Percentiles rank a stretch among this genome's conserved stretches.
phyloP scores from a whole-genome alignment of 805 yeast species.

The Candida ficus region DNA sequence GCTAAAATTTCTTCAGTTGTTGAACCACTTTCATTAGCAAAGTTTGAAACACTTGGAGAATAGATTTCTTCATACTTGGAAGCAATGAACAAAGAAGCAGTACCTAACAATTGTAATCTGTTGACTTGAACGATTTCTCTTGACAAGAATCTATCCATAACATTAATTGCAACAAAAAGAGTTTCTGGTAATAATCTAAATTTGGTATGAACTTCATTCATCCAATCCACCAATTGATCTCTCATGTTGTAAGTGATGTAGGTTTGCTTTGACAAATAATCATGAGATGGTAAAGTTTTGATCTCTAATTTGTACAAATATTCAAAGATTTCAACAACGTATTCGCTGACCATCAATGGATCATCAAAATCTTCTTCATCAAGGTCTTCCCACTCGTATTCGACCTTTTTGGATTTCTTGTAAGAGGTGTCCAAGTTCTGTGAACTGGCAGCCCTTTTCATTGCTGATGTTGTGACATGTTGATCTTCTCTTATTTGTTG shows the following conservation, averaged over 20 bases:
- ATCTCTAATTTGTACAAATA: conserved; percentile 70
- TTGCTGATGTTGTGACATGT: conserved; percentile 46
- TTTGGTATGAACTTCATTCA: conserved; percentile 81
- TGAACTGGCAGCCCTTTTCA: conserved; percentile 34
- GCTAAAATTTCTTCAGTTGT: conserved; percentile 78
- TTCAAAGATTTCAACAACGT: conserved; percentile 80
- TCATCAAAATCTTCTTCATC: conserved; percentile 78
- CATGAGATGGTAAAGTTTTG: conserved; percentile 57
- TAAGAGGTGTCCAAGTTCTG: conserved; percentile 12
- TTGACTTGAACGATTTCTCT: conserved; percentile 73
- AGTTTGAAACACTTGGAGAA: conserved; percentile 80
- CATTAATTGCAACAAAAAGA: conserved; percentile 73
- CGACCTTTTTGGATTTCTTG: conserved; percentile 24
- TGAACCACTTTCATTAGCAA: conserved; percentile 78
- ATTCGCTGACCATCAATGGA: conserved; percentile 90
- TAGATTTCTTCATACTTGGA: conserved; percentile 93
- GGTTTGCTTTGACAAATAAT: conserved; percentile 36
- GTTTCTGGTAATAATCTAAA: conserved; percentile 87
- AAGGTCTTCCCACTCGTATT: conserved; percentile 61
- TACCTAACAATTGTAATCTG: conserved; percentile 79
- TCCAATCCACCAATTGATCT: conserved; percentile 89
- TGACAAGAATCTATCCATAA: conserved; percentile 84
- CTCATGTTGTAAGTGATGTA: conserved; percentile 51
- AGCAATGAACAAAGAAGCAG: conserved; percentile 82
- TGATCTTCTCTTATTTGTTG: conserved; percentile 13